phyloP scores from a whole-genome alignment of 148 eudicot species.

The Rhododendron mucronatum region DNA sequence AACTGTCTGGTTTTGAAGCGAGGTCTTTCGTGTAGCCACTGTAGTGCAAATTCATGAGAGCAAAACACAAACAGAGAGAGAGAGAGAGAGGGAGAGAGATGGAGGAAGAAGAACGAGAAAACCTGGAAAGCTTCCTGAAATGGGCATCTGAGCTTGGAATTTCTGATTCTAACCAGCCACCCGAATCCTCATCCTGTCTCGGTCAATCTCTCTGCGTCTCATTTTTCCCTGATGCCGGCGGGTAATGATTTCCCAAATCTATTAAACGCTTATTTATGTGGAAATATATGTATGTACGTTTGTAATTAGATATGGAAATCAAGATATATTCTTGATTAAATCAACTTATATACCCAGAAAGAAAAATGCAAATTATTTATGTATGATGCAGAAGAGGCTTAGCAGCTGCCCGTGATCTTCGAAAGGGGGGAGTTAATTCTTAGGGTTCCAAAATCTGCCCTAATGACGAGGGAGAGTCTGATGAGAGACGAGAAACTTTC shows the following conservation, averaged over 20 bases:
- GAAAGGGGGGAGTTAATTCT: conserved; percentile 82
- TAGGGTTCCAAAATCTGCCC: conserved; percentile 66
- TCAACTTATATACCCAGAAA: neutral
- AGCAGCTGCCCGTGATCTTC: conserved; percentile 67
- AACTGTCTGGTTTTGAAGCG: no score
- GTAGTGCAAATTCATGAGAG: neutral
- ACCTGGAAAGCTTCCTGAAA: conserved; percentile 40
- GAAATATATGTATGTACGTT: neutral
- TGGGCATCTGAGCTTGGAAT: conserved; percentile 69
- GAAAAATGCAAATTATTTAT: neutral
- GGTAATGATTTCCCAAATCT: conserved; percentile 29
- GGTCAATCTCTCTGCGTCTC: conserved; percentile 58
- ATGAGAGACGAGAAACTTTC: conserved; percentile 42
- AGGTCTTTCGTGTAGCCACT: neutral
- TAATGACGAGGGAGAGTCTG: conserved; percentile 54
- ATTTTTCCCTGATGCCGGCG: conserved; percentile 66
- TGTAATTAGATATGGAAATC: neutral
- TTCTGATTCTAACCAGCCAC: conserved; percentile 32
- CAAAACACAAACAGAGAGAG: no score
- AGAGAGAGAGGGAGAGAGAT: neutral
- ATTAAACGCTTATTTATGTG: no score
- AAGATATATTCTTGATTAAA: neutral
- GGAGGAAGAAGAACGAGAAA: conserved; percentile 17
- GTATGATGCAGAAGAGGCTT: conserved; percentile 69
- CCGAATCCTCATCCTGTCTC: conserved; percentile 35